Evolutionary conservation across 208 protist genomes (phyloP).

Genomic region (Acanthamoeba castellanii): DNA sequence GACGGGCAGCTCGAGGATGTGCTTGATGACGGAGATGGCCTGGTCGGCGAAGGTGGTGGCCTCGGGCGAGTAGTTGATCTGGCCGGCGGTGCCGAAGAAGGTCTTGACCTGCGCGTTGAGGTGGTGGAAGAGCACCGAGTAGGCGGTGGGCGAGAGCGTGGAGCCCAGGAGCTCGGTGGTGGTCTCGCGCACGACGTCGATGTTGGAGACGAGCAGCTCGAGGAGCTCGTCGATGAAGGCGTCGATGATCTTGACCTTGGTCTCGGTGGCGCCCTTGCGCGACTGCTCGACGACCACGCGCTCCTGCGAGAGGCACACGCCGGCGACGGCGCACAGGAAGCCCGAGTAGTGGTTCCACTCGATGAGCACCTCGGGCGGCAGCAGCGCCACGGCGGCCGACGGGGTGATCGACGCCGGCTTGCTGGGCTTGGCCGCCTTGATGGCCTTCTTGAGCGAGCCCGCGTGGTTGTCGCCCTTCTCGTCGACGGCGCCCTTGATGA

Average conservation of each 20-base stretch:
- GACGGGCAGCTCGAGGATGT: conserved; percentile 80
- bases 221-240: conserved; percentile 78
- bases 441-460: conserved; percentile 48
- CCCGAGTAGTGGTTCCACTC: conserved; percentile 82
- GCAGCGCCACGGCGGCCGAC: not conserved
- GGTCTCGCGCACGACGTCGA: conserved; percentile 78
- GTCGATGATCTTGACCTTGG: conserved; percentile 78
- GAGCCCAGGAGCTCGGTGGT: conserved; percentile 77
- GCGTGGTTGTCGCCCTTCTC: conserved; percentile 57
- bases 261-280: conserved; percentile 67
- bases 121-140: conserved; percentile 75
- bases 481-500: conserved; percentile 58
- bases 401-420: conserved; percentile 36
- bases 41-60: conserved; percentile 81
- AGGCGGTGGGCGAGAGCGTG: conserved; percentile 74
- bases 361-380: conserved; percentile 72
- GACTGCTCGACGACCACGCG: conserved; percentile 73
- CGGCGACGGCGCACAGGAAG: conserved; percentile 80
- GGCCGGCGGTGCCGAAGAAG: conserved; percentile 80
- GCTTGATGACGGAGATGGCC: conserved; percentile 79
- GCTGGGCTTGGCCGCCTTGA: conserved; percentile 46
- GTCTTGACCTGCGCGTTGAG: conserved; percentile 74
- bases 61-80: conserved; percentile 73
- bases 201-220: conserved; percentile 77
- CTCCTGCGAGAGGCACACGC: conserved; percentile 75